These are phyloP conservation scores for Colletotrichum lini DNA, from an alignment of 2,329 filamentous ascomycete genomes.

Conservation along the genomic window DNA sequence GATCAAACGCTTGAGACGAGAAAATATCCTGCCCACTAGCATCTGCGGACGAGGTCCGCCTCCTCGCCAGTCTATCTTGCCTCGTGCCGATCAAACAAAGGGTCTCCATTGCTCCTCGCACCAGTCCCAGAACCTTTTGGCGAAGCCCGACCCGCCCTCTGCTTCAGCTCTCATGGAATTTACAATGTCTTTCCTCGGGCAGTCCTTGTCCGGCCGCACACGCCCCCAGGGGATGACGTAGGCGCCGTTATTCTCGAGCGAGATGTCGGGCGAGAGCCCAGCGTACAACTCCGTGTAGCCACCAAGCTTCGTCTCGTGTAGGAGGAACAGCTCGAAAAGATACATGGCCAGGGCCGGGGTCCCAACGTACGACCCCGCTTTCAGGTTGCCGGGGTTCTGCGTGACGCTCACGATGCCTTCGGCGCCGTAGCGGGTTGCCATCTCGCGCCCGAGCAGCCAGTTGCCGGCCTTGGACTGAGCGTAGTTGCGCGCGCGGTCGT, in stretches of 20 bases:
- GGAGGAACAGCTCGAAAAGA: conserved; percentile 45
- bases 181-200: conserved; percentile 48
- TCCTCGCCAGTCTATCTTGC: too few relatives aligned
- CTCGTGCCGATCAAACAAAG: not conserved
- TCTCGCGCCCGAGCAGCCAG: conserved; percentile 51
- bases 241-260: conserved; percentile 48
- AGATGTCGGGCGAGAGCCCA: conserved; percentile 55
- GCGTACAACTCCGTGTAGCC: conserved; percentile 60
- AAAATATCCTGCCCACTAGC: too few relatives aligned
- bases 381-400: conserved; percentile 54
- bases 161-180: conserved; percentile 46
- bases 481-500: conserved; percentile 48
- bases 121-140: conserved; percentile 49
- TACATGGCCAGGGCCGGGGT: conserved; percentile 26
- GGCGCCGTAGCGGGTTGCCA: conserved; percentile 46
- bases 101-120: conserved; percentile 45
- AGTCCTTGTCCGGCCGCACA: conserved; percentile 42
- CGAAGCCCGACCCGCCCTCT: conserved; percentile 48
- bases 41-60: too few relatives aligned
- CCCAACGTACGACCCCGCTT: conserved; percentile 45
- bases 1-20: not conserved
- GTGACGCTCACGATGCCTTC: conserved; percentile 50
- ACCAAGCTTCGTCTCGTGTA: conserved; percentile 51
- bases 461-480: conserved; percentile 54
- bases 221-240: conserved; percentile 51